Base-by-base conservation (phyloP, 2,329 filamentous ascomycete genomes). In the Fusarium euwallaceae region DNA sequence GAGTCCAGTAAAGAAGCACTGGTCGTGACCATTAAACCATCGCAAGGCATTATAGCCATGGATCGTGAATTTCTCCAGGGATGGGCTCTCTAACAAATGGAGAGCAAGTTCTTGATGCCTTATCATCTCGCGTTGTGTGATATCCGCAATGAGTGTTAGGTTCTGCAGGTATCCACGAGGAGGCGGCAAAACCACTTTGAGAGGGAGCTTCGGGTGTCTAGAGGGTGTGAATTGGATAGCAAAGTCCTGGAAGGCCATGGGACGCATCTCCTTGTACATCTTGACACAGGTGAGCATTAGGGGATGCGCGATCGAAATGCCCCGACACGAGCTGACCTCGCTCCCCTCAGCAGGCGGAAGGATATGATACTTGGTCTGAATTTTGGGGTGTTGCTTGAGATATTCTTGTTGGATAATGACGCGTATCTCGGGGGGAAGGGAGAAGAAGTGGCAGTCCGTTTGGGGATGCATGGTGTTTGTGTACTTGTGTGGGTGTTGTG, bases 11-110 rank as follows among this genome's bases (percentile, higher is more conserved):
- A 16, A 17, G 22, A 48, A 48, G 43, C 22, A 48, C 14, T 9
- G 14, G 14, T 9, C 22, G 22, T 48, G 14, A 9, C 12, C 20
- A 48, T 22, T 12, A 16, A 27, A 17, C 45, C 45, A 29, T 6
- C 2, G 0, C 5, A 11, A n/a, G 24, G 24, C 9, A n/a, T 22
- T n/a, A 6, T 2, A 1, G 2, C 24, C 45, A 6, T 4, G 1
- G 16, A 51, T 27, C 5, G 24, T 53, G 24, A 53, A 53, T 17
- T n/a, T 29, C 27, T 32, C 3, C 2, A 53, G 17, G 27, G 48
- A 32, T 4, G 48, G 27, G 11, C 24, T n/a, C 11, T 7, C 17
- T 4, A 53, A 11, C 5, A 53, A 8, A 32, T 53, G 48, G 4
- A 29, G 17, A n/a, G 27, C 48, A 4, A 53, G 48, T 11, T 12